phyloP scores from a whole-genome alignment of 805 yeast genomes.

The Saccharomycopsis guyanensis region DNA sequence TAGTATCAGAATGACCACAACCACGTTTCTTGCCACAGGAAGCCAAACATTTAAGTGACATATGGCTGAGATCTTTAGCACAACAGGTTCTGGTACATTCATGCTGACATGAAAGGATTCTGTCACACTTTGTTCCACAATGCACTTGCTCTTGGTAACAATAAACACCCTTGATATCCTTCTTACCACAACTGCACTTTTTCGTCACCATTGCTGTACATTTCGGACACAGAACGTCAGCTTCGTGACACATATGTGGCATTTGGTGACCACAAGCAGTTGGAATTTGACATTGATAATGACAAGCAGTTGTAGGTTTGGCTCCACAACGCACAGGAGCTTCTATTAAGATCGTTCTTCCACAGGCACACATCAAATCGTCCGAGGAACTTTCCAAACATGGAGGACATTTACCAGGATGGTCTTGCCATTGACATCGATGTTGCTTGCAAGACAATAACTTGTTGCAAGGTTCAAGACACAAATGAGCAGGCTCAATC shows the following conservation, averaged over 20 bases:
- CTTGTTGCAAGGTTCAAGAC: constrained; percentile 59
- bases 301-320: constrained; percentile 45
- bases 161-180: constrained; percentile 48
- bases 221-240: constrained; percentile 53
- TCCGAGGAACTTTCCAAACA: constrained; percentile 76
- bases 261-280: constrained; percentile 66
- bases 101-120: constrained; percentile 37
- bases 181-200: constrained; percentile 55
- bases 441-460: constrained; percentile 61
- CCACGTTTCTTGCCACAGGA: constrained; percentile 47
- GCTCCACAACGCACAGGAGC: constrained; percentile 84
- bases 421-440: constrained; percentile 63
- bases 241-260: constrained; percentile 69
- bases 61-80: constrained; percentile 54
- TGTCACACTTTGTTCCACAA: constrained; percentile 61
- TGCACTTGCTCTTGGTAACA: constrained; percentile 65
- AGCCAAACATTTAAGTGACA: constrained; percentile 41
- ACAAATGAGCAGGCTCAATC: constrained; percentile 68
- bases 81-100: constrained; percentile 46
- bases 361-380: constrained; percentile 75
- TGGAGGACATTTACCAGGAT: constrained; percentile 71
- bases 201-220: constrained; percentile 59
- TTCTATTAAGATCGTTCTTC: constrained; percentile 54
- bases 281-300: constrained; percentile 52
- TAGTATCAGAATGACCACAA: constrained; percentile 65